Percentiles rank a stretch among this genome's conserved stretches.
phyloP scores from a whole-genome alignment of 768 basidiomycete genomes.

The Hericium coralloides region DNA sequence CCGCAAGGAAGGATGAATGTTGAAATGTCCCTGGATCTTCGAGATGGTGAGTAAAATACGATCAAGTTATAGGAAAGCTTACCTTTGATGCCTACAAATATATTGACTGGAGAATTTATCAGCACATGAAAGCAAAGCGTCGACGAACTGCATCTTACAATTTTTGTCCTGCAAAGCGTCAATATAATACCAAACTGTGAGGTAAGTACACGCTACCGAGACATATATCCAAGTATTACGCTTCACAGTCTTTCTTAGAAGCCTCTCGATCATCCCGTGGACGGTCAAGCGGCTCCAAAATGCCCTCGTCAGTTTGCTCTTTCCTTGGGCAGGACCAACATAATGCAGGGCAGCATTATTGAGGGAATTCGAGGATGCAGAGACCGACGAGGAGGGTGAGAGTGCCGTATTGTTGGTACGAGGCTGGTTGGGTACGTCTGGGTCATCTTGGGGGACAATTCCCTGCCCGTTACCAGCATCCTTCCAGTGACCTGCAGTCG shows the following conservation, averaged over 20 bases:
- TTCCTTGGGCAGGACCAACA: conserved; percentile 22
- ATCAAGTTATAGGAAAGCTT: neutral
- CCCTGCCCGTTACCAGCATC: conserved; percentile 50
- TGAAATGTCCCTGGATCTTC: conserved; percentile 47
- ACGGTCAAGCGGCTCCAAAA: conserved; percentile 39
- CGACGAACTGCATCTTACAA: conserved; percentile 26
- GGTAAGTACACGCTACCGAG: conserved; percentile 27
- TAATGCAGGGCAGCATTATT: conserved; percentile 36
- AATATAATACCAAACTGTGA: neutral
- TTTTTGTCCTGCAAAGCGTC: conserved; percentile 36
- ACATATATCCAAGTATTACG: conserved; percentile 67
- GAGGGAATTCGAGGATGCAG: conserved; percentile 10
- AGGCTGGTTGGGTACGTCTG: conserved; percentile 18
- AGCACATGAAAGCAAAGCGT: neutral
- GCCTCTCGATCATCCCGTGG: conserved; percentile 40
- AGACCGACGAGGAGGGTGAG: conserved; percentile 13
- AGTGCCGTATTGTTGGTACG: conserved; percentile 8
- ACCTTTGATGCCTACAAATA: conserved; percentile 63
- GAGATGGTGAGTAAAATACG: neutral
- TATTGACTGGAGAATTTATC: conserved; percentile 35
- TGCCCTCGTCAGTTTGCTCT: conserved; percentile 28
- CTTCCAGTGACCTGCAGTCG: conserved; percentile 51
- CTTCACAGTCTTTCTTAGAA: conserved; percentile 49
- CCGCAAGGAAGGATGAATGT: conserved; percentile 52
- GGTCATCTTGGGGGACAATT: conserved; percentile 29